A percentile compares a stretch with the other conserved stretches of the same genome.
Conservation (phyloP, 2,329 filamentous ascomycete species). For the Fusarium mexicanum region DNA sequence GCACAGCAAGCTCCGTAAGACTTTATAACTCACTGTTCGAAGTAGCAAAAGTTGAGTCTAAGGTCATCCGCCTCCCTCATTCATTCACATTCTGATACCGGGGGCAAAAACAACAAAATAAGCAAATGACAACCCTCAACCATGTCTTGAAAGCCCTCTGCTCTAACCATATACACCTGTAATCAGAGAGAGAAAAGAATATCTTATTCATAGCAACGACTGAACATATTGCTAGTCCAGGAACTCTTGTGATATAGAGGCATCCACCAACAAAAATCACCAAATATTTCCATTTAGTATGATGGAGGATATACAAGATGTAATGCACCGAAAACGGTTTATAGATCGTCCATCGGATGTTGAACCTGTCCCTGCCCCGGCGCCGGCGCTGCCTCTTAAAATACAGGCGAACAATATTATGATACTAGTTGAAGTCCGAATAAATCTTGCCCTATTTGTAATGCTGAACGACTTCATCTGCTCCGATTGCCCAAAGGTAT, state of each 20-base stretch:
- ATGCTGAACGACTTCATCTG: not conserved
- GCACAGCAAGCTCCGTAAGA: not conserved
- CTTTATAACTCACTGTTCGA: not conserved
- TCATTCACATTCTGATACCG: not conserved
- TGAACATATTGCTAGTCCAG: not conserved
- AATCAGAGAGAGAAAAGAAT: not conserved
- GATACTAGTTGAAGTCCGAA: not conserved
- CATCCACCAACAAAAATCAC: not conserved
- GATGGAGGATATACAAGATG: not conserved
- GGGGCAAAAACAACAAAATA: not conserved
- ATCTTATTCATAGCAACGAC: not conserved
- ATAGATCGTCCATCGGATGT: not conserved
- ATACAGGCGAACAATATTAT: not conserved
- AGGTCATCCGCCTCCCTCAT: not conserved
- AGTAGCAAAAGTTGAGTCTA: not conserved
- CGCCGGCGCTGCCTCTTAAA: not conserved
- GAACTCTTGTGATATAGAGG: not conserved
- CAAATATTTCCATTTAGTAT: not conserved
- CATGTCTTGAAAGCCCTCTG: not conserved
- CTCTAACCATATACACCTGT: not conserved
- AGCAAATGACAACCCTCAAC: not conserved
- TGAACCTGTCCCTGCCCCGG: not conserved
- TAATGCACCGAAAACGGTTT: not conserved
- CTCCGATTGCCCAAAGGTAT: not conserved
- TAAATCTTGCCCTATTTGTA: conserved; percentile 1